These are phyloP conservation scores for Diaporthe eres DNA, from an alignment of 2,329 filamentous ascomycete species.

Conservation along the genomic window DNA sequence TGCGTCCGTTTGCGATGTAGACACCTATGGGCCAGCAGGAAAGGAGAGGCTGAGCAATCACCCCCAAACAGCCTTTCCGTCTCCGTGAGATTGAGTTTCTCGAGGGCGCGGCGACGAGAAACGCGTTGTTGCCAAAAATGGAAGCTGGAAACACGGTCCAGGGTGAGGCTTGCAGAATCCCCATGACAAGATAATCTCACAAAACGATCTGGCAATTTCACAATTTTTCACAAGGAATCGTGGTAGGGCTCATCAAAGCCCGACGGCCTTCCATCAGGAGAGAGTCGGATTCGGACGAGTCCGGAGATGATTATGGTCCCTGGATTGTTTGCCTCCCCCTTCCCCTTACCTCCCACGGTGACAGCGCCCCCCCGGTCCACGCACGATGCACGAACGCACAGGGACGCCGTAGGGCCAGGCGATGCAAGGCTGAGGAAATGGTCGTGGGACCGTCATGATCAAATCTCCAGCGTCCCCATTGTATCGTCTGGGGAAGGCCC, in stretches of 20 bases:
- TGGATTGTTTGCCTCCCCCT: not conserved
- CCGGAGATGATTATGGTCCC: slow-evolving; percentile 38
- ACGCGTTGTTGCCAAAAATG: slow-evolving; percentile 19
- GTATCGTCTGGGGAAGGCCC: slow-evolving; percentile 35
- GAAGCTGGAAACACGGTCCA: not conserved
- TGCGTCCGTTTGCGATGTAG: not conserved
- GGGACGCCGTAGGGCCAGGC: slow-evolving; percentile 29
- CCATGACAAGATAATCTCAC: slow-evolving; percentile 19
- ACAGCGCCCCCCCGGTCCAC: not conserved
- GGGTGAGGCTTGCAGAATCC: slow-evolving; percentile 16
- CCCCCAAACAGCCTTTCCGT: not conserved
- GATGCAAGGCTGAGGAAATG: slow-evolving; percentile 33
- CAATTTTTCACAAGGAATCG: slow-evolving; percentile 14
- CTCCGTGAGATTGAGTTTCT: slow-evolving; percentile 19
- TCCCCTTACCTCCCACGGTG: slow-evolving; percentile 16
- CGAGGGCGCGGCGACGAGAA: not conserved
- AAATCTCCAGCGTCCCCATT: slow-evolving; percentile 28
- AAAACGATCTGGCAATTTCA: slow-evolving; percentile 24
- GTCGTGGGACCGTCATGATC: slow-evolving; percentile 26
- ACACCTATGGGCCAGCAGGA: not conserved
- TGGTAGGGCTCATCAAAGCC: slow-evolving; percentile 16
- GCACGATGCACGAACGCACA: slow-evolving; percentile 18
- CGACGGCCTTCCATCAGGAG: slow-evolving; percentile 31
- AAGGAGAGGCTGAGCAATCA: not conserved
- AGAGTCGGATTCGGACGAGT: slow-evolving; percentile 29